A percentile compares a stretch with the other conserved stretches of the same genome.
Evolutionary conservation across 345 rosid species (phyloP).

Genomic region (Citrus sp.): DNA sequence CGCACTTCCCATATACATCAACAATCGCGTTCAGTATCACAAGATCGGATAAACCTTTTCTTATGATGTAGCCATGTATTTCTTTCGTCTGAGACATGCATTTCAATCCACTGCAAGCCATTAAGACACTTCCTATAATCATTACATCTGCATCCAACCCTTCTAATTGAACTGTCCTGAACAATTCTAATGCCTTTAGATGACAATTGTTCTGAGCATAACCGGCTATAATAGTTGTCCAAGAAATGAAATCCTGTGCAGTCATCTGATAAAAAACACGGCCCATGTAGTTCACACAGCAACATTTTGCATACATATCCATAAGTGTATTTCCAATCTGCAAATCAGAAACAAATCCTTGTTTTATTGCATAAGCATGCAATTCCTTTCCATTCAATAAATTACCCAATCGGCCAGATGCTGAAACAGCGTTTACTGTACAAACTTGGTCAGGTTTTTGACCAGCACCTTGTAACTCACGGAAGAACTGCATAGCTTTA

Average conservation of each 20-base stretch:
- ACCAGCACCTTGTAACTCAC: conserved; percentile 43
- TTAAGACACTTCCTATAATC: conserved; percentile 78
- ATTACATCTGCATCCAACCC: conserved; percentile 49
- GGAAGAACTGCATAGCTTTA: conserved; percentile 54
- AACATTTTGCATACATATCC: conserved; percentile 82
- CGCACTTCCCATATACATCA: conserved; percentile 68
- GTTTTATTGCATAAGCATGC: conserved; percentile 69
- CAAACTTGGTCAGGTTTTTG: conserved; percentile 57
- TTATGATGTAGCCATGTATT: conserved; percentile 59
- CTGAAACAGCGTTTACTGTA: conserved; percentile 41
- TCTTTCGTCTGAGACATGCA: conserved; percentile 47
- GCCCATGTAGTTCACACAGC: conserved; percentile 48
- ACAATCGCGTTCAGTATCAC: conserved; percentile 56
- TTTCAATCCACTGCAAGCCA: conserved; percentile 50
- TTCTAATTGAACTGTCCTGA: conserved; percentile 42
- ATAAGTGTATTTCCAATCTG: conserved; percentile 65
- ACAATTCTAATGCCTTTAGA: conserved; percentile 41
- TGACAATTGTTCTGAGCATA: conserved; percentile 59
- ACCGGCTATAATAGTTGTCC: conserved; percentile 79
- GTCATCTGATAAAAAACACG: conserved; percentile 50
- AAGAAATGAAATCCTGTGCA: conserved; percentile 65
- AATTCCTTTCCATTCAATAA: conserved; percentile 67
- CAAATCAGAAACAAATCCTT: conserved; percentile 47
- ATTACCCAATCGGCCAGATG: conserved; percentile 58
- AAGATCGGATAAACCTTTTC: conserved; percentile 54